phyloP scores from a whole-genome alignment of 2,329 filamentous ascomycete genomes.

The Neonectria punicea region DNA sequence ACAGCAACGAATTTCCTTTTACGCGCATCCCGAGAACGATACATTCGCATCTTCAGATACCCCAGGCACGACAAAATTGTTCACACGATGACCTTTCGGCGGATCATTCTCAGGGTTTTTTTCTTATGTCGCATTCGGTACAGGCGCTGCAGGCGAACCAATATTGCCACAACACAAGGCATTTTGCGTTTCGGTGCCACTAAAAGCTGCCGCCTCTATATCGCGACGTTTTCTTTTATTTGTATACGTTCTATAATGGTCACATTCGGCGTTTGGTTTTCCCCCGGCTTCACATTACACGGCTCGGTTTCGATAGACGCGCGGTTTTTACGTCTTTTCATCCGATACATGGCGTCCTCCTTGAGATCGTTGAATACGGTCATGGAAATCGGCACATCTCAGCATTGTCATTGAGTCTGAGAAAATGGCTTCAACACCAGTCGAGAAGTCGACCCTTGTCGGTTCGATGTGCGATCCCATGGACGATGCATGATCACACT shows the following conservation, averaged over 20 bases:
- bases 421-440: neutral
- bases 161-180: neutral
- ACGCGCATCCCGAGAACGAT: conserved; percentile 48
- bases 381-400: conserved; percentile 1
- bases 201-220: conserved; percentile 2
- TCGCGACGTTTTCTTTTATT: conserved; percentile 30
- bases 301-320: conserved; percentile 42
- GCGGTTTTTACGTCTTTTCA: conserved; percentile 33
- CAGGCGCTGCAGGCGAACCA: conserved; percentile 17
- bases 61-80: conserved; percentile 52
- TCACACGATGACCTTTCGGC: conserved; percentile 44
- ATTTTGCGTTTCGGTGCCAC: conserved; percentile 3
- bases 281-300: conserved; percentile 39
- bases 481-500: conserved; percentile 1
- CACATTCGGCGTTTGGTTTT: conserved; percentile 44
- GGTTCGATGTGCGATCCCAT: neutral
- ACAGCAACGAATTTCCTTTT: conserved; percentile 48
- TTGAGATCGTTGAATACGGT: neutral
- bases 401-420: conserved; percentile 6
- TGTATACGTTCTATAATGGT: conserved; percentile 50
- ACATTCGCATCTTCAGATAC: conserved; percentile 53
- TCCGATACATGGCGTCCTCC: conserved; percentile 14
- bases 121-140: conserved; percentile 29
- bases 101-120: conserved; percentile 44
- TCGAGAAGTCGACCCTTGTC: neutral